These are phyloP conservation scores for Bjerkandera adusta DNA, from an alignment of 1,284 basidiomycete species.

Conservation along the genomic window DNA sequence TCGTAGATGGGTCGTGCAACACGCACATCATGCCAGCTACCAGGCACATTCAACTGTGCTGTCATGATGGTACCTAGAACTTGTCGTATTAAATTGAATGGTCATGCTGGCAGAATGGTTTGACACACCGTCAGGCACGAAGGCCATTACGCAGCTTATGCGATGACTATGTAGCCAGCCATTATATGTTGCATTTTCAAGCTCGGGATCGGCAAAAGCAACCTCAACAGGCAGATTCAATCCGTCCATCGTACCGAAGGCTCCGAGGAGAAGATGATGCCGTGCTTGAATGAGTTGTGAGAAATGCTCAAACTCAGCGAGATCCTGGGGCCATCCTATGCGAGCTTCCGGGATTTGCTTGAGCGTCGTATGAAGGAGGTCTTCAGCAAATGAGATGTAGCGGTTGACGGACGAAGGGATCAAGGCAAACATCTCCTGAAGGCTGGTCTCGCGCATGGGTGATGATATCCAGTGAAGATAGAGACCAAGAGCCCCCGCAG, in stretches of 20 bases:
- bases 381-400: constrained; percentile 36
- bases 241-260: constrained; percentile 35
- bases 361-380: constrained; percentile 33
- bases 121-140: constrained; percentile 32
- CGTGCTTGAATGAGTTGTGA: constrained; percentile 12
- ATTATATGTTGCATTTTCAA: constrained; percentile 50
- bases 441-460: constrained; percentile 35
- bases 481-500: constrained; percentile 44
- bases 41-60: too few species aligned
- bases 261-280: constrained; percentile 38
- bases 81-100: too few species aligned
- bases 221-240: constrained; percentile 24
- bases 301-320: constrained; percentile 12
- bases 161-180: constrained; percentile 44
- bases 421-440: constrained; percentile 38
- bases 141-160: constrained; percentile 29
- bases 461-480: constrained; percentile 43
- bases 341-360: constrained; percentile 30
- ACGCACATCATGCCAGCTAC: too few species aligned
- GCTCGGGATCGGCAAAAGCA: constrained; percentile 33
- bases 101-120: too few species aligned
- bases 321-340: constrained; percentile 33
- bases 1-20: too few species aligned
- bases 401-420: constrained; percentile 25
- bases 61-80: too few species aligned